These are phyloP conservation scores for Lasiodiplodia theobromae DNA, from an alignment of 2,329 filamentous ascomycete species.

Conservation along the genomic window DNA sequence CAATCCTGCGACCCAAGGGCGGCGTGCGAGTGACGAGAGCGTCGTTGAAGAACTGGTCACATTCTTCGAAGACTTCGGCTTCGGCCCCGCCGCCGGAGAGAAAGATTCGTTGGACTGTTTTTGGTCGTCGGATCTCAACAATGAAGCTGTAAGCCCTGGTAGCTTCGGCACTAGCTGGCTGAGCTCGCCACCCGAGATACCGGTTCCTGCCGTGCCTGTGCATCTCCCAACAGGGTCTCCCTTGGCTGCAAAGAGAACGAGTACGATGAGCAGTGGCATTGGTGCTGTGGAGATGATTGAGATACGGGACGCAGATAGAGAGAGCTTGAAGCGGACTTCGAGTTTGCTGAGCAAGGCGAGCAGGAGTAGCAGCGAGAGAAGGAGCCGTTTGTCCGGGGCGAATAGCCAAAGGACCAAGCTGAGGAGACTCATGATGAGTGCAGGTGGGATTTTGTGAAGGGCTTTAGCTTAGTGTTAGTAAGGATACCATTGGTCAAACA, in stretches of 20 bases:
- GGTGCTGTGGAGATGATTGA: conserved; percentile 20
- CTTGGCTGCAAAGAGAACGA: conserved; percentile 6
- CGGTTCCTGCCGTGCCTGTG: conserved; percentile 17
- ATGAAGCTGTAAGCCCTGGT: conserved; percentile 32
- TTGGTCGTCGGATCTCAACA: conserved; percentile 27
- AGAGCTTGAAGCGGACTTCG: conserved; percentile 9
- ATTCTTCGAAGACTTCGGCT: conserved; percentile 51
- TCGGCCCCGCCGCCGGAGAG: conserved; percentile 32
- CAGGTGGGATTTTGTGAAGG: conserved; percentile 19
- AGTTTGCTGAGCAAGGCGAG: conserved; percentile 16
- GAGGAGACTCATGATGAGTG: conserved; percentile 36
- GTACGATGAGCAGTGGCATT: conserved; percentile 19
- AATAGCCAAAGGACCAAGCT: conserved; percentile 33
- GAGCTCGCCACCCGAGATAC: conserved; percentile 17
- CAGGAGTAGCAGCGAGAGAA: conserved; percentile 10
- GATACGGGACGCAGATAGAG: background rate
- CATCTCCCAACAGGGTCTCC: conserved; percentile 5
- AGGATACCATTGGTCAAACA: conserved; percentile 16
- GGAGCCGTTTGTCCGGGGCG: conserved; percentile 21
- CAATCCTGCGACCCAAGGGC: conserved; percentile 28
- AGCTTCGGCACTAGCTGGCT: conserved; percentile 10
- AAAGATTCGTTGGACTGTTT: conserved; percentile 22
- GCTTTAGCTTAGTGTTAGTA: background rate
- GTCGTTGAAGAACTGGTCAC: conserved; percentile 50
- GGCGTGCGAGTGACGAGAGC: conserved; percentile 44